Evolutionary conservation across 164 flowering plant species (phyloP), one percentile per base, ranked within the genome.

Genomic region (Saururus chinensis): DNA sequence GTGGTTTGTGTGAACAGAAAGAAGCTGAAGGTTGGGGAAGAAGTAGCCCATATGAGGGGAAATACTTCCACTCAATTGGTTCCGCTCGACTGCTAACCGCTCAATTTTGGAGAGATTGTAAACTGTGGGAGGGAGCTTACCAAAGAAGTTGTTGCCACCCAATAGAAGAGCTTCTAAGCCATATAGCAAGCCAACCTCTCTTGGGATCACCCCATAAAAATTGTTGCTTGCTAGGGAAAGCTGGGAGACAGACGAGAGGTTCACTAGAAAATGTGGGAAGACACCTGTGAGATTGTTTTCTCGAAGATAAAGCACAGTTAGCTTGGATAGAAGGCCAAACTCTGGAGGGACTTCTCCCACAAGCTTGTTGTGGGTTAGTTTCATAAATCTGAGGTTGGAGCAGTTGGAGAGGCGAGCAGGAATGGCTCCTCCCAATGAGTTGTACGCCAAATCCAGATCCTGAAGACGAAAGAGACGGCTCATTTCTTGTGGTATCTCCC

Each of bases 391-490:
- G 41, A 66, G 64, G 45, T 48, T 16, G 42, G 12, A 13, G 26
- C 64, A 66, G 16, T 20, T 40, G 12, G 64, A 19, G 19, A 66
- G 11, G 10, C 30, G 60, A 19, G 1, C 20, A 22, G 60, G 64
- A 9, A 66, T 60, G 6, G 12, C 30, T 19, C 64, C 64, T 22
- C 12, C 40, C 16, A 67, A 24, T 7, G 37, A 22, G 49, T 67
- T 67, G 4, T 14, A 9, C 0, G 7, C 0, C 4, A 67, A 40
- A 26, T 0, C 0, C 0, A 67, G 11, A 10, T 0, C 1, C 25
- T 57, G 10, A 4, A 68, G 30, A 14, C 66, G 41, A 72, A 85
- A 93, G 78, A 95, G 91, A n/a, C n/a, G n/a, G n/a, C n/a, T n/a
- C n/a, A n/a, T n/a, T n/a, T n/a, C n/a, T n/a, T n/a, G n/a, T n/a